Evolutionary conservation across 768 basidiomycete genomes (phyloP), one percentile per base, ranked within the genome.

Genomic region (Tylopilus intermedius): DNA sequence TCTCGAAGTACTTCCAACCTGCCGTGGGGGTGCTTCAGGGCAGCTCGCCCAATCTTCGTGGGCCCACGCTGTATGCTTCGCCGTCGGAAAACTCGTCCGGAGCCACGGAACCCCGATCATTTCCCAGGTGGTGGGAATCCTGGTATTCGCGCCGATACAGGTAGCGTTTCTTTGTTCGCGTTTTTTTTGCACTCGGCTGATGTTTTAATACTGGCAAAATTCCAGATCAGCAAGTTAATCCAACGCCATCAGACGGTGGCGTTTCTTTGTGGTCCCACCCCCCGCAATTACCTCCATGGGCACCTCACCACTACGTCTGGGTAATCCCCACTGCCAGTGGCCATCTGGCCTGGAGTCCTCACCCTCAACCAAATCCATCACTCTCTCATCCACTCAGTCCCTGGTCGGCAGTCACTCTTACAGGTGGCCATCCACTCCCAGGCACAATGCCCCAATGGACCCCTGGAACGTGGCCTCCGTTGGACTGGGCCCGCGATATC

Each of bases 401-500:
- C 2, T 59, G 61, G 61, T 33, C 53, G 8, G 62, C 59, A 13
- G 22, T 45, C 30, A 9, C 45, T 13, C 47, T 54, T 24, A 58
- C 65, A 9, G 65, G 66, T 5, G 66, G 61, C 0, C 60, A 58
- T 47, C 57, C 59, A 22, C 57, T 66, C 3, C 64, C 64, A 0
- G 64, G 64, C 10, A 57, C 61, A 5, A 64, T 54, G 54, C 57
- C 63, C 24, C 58, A 58, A 4, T 68, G 68, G 64, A 55, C 58
- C 1, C 64, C 64, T 3, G 64, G 62, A 8, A 57, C 65, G 5
- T 64, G 62, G 59, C 68, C 68, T 9, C 63, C 67, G 5, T 38
- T 67, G 10, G 57, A 66, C n/a, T 56, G 60, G 61, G 37, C 57
- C 8, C 46, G 21, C 14, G 54, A 60, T 26, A 7, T 57, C 43